phyloP scores from a whole-genome alignment of 2,329 filamentous ascomycete genomes.

The Clonostachys byssicola region DNA sequence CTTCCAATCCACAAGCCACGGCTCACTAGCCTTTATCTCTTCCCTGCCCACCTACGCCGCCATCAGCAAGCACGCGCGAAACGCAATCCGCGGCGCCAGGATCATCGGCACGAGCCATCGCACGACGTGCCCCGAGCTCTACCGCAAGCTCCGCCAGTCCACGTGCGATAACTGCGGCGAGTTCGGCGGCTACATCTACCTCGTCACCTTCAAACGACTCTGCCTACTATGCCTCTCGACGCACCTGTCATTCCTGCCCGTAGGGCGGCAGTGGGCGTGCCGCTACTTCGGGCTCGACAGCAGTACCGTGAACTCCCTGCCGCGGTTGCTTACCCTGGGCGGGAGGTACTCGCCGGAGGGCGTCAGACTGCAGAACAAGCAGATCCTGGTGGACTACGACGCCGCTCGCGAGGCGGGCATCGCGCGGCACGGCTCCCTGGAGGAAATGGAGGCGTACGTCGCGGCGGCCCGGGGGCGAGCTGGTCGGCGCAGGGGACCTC shows the following conservation, averaged over 20 bases:
- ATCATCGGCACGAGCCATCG: slow-evolving; percentile 18
- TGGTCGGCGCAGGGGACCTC: background rate
- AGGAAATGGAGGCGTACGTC: background rate
- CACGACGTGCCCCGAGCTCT: slow-evolving; percentile 22
- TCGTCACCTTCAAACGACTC: slow-evolving; percentile 29
- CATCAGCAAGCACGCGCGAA: slow-evolving; percentile 19
- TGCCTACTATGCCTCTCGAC: slow-evolving; percentile 29
- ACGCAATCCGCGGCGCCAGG: slow-evolving; percentile 21
- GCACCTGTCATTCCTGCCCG: slow-evolving; percentile 18
- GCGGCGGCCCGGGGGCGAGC: background rate
- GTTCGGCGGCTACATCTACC: slow-evolving; percentile 30
- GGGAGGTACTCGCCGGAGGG: background rate
- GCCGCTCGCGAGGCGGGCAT: background rate
- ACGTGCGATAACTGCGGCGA: slow-evolving; percentile 25
- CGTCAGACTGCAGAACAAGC: background rate
- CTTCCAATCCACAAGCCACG: slow-evolving; percentile 24
- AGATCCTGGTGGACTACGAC: background rate
- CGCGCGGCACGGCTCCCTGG: background rate
- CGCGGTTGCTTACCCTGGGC: background rate
- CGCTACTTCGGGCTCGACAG: background rate
- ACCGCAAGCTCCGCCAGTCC: slow-evolving; percentile 18
- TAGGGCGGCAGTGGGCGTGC: slow-evolving; percentile 4
- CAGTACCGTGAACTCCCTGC: background rate
- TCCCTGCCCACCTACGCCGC: slow-evolving; percentile 22
- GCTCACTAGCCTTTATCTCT: slow-evolving; percentile 24